These are phyloP conservation scores for Botrytis hyacinthi DNA, from an alignment of 2,329 filamentous ascomycete genomes.

Conservation along the genomic window DNA sequence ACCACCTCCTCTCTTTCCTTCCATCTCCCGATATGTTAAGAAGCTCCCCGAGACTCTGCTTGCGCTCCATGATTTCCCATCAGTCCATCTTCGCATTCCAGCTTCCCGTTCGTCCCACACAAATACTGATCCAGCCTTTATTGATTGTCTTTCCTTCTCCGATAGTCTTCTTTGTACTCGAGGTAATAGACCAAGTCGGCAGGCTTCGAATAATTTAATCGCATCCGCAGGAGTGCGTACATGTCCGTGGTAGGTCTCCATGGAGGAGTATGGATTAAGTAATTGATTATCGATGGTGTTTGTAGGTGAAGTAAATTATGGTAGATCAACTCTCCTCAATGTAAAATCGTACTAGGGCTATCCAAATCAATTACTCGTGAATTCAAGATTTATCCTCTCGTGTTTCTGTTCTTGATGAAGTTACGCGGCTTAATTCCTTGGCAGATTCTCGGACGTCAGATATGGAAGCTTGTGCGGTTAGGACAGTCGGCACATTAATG, in stretches of 20 bases:
- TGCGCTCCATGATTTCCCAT: slow-evolving; percentile 98
- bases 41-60: slow-evolving; percentile 97
- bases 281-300: slow-evolving; percentile 20
- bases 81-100: slow-evolving; percentile 97
- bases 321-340: neutral
- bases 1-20: slow-evolving; percentile 86
- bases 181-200: slow-evolving; percentile 81
- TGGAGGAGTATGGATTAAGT: slow-evolving; percentile 44
- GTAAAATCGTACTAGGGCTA: neutral
- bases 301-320: neutral
- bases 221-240: slow-evolving; percentile 95
- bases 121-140: slow-evolving; percentile 94
- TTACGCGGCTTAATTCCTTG: slow-evolving; percentile 14
- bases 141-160: slow-evolving; percentile 95
- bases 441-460: slow-evolving; percentile 17
- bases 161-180: slow-evolving; percentile 94
- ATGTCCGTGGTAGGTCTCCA: slow-evolving; percentile 96
- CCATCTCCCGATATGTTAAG: slow-evolving; percentile 96
- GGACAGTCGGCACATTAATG: slow-evolving; percentile 7
- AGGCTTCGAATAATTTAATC: slow-evolving; percentile 98
- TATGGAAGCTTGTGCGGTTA: slow-evolving; percentile 9
- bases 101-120: slow-evolving; percentile 99
- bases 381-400: neutral
- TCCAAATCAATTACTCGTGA: neutral
- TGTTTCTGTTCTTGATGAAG: neutral